A percentile compares a stretch with the other conserved stretches of the same genome.
phyloP scores from a whole-genome alignment of 1,284 basidiomycete genomes.

The Meira miltonrushii region DNA sequence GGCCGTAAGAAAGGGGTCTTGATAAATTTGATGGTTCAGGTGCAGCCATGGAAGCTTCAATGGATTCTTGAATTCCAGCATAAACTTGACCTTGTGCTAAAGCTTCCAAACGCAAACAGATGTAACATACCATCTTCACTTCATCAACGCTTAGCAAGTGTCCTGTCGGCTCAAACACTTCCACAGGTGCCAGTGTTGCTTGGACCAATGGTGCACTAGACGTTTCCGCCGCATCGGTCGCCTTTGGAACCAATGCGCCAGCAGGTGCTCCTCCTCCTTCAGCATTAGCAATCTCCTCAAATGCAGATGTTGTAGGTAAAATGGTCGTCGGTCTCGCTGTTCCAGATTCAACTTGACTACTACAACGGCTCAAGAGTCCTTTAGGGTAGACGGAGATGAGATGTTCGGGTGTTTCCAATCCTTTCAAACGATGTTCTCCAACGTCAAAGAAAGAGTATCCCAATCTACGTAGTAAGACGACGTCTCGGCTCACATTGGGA shows the following conservation, averaged over 20 bases:
- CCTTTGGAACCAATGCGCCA: background rate
- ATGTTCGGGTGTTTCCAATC: conserved; percentile 71
- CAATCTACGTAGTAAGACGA: conserved; percentile 70
- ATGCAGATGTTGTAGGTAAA: too few species aligned
- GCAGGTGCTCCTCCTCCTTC: conserved; percentile 50
- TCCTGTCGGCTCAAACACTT: conserved; percentile 54
- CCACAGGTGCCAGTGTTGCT: conserved; percentile 17
- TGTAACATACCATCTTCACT: conserved; percentile 68
- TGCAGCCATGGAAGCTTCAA: background rate
- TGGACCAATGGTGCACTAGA: background rate
- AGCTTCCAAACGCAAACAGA: conserved; percentile 78
- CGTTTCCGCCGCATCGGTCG: background rate
- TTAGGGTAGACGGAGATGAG: conserved; percentile 79
- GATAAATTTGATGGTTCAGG: background rate
- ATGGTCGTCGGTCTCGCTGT: conserved; percentile 53
- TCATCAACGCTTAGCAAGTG: conserved; percentile 69
- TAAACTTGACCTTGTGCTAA: conserved; percentile 64
- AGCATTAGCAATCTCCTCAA: background rate
- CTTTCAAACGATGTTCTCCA: conserved; percentile 89
- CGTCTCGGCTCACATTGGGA: conserved; percentile 53
- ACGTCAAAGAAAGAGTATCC: conserved; percentile 70
- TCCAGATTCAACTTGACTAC: conserved; percentile 57
- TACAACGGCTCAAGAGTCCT: conserved; percentile 68
- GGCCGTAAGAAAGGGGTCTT: background rate
- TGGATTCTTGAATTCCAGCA: conserved; percentile 38